Percentiles rank a stretch among this genome's conserved stretches.
Conservation (phyloP, 441 rosid genomes). For the Brassica hybrid region DNA sequence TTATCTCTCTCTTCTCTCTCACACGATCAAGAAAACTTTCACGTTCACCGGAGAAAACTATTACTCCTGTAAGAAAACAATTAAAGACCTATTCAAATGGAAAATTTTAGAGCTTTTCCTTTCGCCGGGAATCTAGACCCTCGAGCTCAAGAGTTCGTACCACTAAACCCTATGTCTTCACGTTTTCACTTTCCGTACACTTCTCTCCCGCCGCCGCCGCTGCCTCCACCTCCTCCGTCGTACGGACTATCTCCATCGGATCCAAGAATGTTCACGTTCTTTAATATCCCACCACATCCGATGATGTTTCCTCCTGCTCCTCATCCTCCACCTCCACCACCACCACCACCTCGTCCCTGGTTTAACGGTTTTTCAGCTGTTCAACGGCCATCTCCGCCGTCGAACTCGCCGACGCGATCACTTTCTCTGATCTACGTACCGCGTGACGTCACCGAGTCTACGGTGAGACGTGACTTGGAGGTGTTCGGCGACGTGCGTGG, state of each 20-base stretch:
- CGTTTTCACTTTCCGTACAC: constrained; percentile 47
- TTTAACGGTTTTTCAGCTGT: constrained; percentile 20
- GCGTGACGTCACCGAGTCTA: constrained; percentile 60
- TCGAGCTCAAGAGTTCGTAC: constrained; percentile 74
- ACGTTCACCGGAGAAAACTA: constrained; percentile 14
- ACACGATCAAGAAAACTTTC: constrained; percentile 15
- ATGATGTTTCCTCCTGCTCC: constrained; percentile 34
- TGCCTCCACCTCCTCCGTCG: constrained; percentile 29
- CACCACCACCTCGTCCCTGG: constrained; percentile 35
- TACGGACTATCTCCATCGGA: constrained; percentile 38
- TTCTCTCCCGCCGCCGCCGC: constrained; percentile 41
- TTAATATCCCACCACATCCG: constrained; percentile 34
- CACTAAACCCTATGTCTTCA: constrained; percentile 42
- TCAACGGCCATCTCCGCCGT: constrained; percentile 49
- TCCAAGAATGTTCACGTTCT: constrained; percentile 39
- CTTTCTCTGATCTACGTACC: constrained; percentile 59
- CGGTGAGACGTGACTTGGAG: constrained; percentile 78
- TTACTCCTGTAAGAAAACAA: background rate
- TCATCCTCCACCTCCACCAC: no score
- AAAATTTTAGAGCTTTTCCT: constrained; percentile 50
- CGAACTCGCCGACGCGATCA: constrained; percentile 65
- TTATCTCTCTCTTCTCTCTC: constrained; percentile 5
- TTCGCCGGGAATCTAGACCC: constrained; percentile 59
- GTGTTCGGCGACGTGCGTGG: constrained; percentile 84
- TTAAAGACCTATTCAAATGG: constrained; percentile 48